Base-by-base conservation (phyloP, 257 asterid species). In the Sherardia arvensis region DNA sequence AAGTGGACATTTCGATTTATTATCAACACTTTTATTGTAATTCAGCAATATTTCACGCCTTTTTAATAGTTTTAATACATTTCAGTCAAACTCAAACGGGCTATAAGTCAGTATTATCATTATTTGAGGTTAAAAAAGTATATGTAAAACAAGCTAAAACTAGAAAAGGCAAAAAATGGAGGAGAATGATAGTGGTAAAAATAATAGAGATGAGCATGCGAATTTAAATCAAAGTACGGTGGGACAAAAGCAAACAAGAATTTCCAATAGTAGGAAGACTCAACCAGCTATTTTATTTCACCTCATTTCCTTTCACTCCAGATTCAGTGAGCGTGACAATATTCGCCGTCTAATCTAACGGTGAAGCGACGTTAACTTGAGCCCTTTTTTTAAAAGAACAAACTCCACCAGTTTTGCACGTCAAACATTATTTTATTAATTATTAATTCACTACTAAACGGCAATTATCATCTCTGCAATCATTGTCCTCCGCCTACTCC, bases 291-390 rank as follows among this genome's bases (percentile, higher is more conserved):
- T 53, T 43, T 57, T 53, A 54, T 14, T n/a, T 54, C 63, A 58
- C 20, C 48, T 22, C 69, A 28, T 65, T 49, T 59, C 62, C 33
- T 47, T 69, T 61, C 56, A 69, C 38, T 28, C 51, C 17, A 22
- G 69, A 69, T 63, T 56, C 64, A 72, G 26, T 56, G 70, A 72
- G 21, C 26, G 75, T 71, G 71, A 72, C 77, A 68, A 58, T 66
- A 69, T 75, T 72, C 71, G 76, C 79, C 75, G 81, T 73, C 79
- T 62, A 78, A 75, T 78, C 77, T 74, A 78, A 74, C 77, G 80
- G 38, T 59, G 40, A 51, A 71, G 45, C 59, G 56, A 62, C 71
- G 62, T 75, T 68, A 73, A 68, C 18, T 3, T 15, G 2, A 53
- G 63, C 45, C 33, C 40, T 43, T 8, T n/a, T 47, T 43, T 8